Percentiles rank a stretch among this genome's conserved stretches.
Conservation (phyloP, 2,329 filamentous ascomycete species). For the Aspergillus candidus region DNA sequence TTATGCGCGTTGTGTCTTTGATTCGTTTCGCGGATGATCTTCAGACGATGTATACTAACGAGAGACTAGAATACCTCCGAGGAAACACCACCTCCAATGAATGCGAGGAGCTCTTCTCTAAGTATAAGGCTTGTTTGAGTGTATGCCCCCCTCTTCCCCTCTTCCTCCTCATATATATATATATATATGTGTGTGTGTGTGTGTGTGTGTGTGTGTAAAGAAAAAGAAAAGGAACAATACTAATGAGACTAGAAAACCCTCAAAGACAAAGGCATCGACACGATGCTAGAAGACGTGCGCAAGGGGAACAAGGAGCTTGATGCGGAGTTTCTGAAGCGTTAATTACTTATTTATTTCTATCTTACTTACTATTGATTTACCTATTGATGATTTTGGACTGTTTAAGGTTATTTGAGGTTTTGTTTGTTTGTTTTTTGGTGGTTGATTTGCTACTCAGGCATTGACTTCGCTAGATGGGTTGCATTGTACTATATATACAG, state of each 20-base stretch:
- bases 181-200: too few species aligned
- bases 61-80: conserved; percentile 72
- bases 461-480: too few species aligned
- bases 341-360: background rate
- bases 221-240: too few species aligned
- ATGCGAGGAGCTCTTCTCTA: conserved; percentile 76
- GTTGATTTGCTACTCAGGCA: too few species aligned
- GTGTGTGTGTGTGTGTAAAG: too few species aligned
- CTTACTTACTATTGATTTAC: background rate
- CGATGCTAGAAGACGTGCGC: conserved; percentile 82
- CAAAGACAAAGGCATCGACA: conserved; percentile 85
- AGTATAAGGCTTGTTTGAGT: conserved; percentile 80
- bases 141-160: conserved; percentile 47
- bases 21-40: too few species aligned
- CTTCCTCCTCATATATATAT: too few species aligned
- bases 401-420: too few species aligned
- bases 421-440: background rate
- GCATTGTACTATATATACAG: too few species aligned
- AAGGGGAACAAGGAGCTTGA: conserved; percentile 89
- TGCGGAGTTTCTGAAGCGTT: conserved; percentile 52
- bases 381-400: conserved; percentile 3
- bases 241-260: conserved; percentile 60
- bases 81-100: conserved; percentile 79
- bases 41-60: conserved; percentile 1
- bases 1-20: too few species aligned